phyloP scores from a whole-genome alignment of 768 basidiomycete species.

The Tylopilus felleus region DNA sequence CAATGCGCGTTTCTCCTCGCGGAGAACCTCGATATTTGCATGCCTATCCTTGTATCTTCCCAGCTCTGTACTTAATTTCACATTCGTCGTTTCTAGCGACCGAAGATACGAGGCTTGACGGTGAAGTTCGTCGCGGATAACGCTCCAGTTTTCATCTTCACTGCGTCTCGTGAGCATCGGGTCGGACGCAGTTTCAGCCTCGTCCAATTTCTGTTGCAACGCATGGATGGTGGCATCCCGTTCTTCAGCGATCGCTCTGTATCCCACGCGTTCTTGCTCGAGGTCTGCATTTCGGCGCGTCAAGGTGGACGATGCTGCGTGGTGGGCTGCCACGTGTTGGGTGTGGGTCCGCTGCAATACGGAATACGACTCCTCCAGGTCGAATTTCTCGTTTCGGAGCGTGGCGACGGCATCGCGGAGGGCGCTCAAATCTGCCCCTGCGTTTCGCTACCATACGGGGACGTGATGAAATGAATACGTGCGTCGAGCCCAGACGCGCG shows the following conservation, averaged over 20 bases:
- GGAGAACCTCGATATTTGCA: constrained; percentile 63
- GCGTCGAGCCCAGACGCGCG: neutral
- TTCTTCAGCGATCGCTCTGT: constrained; percentile 40
- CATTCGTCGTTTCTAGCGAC: constrained; percentile 56
- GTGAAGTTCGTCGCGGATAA: constrained; percentile 67
- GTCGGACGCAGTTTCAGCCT: constrained; percentile 36
- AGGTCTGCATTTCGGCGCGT: constrained; percentile 45
- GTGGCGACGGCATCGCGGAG: constrained; percentile 47
- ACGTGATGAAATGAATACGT: no score
- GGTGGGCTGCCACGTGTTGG: constrained; percentile 49
- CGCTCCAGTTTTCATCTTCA: constrained; percentile 55
- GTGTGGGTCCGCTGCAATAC: constrained; percentile 44
- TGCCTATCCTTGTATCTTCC: constrained; percentile 50
- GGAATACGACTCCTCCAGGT: constrained; percentile 56
- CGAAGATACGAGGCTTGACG: constrained; percentile 62
- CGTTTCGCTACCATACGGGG: constrained; percentile 40
- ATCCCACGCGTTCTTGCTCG: constrained; percentile 45
- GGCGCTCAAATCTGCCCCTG: constrained; percentile 49
- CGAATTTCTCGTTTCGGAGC: constrained; percentile 56
- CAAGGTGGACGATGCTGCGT: constrained; percentile 48
- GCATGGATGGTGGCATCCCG: constrained; percentile 39
- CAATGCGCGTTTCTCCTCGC: constrained; percentile 69
- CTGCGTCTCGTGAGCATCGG: constrained; percentile 23
- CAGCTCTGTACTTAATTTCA: constrained; percentile 53
- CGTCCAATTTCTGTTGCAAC: constrained; percentile 49